Base-by-base conservation (phyloP, 2,329 filamentous ascomycete genomes). In the Xylariales sp. region DNA sequence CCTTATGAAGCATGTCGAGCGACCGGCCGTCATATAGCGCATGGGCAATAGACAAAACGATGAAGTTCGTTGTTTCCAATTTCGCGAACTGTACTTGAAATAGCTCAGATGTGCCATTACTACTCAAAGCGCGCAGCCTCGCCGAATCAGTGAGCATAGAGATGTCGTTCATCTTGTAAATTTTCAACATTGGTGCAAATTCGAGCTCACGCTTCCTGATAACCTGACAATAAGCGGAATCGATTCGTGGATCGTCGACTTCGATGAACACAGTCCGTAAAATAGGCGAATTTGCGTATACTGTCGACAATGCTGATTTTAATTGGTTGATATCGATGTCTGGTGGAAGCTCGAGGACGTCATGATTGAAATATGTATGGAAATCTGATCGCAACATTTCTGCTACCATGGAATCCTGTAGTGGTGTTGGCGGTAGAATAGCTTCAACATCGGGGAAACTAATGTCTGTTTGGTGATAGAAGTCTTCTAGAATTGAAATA, bases 11-110 rank as follows among this genome's bases (percentile, higher is more conserved):
- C 16, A 97, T 81, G 3, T 84, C 83, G 12, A 97, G 85, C 2
- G 94, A 97, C 87, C 90, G 94, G 0, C 94, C 94, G 75, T 97
- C 94, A 72, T 97, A 97, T 23, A 97, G 83, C 1, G 94, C 93
- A 79, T 97, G 94, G 0, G 94, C 87, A 46, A 97, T 89, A 0
- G 93, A 94, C 0, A 97, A 77, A 4, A 90, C 75, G 1, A 90
- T 69, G 63, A 85, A 87, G 34, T 68, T 73, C 43, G 73, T 75
- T 14, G 67, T 72, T 2, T 68, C 79, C 0, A 78, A 75, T 5
- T 67, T 74, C 3, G 79, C 79, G 60, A 87, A 79, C 0, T 77
- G 78, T 0, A 90, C 73, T 62, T 88, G 86, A 6, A 90, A 78
- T 2, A 90, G 73, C 8, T 79, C 60, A 0, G 76, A 74, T 8